Evolutionary conservation across 805 yeast species (phyloP).

Genomic region (Lipomyces yamanashiensis): DNA sequence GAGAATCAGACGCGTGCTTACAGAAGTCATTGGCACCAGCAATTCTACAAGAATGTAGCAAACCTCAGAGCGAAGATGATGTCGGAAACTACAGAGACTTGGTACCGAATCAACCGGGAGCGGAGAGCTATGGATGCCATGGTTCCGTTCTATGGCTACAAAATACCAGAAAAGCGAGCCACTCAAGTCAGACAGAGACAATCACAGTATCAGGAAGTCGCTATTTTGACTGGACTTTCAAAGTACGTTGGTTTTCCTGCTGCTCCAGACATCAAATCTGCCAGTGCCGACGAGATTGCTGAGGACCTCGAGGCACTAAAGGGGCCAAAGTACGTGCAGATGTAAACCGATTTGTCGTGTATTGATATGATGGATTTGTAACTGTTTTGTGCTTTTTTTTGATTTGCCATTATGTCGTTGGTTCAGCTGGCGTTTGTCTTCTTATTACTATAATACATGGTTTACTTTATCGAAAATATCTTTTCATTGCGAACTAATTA

Average conservation of each 20-base stretch:
- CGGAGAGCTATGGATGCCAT: conserved; percentile 77
- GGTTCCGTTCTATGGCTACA: conserved; percentile 53
- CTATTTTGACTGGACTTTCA: conserved; percentile 68
- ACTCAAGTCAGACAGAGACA: conserved; percentile 69
- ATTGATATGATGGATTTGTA: background rate
- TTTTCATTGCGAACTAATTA: background rate
- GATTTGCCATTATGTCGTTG: background rate
- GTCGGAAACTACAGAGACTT: conserved; percentile 73
- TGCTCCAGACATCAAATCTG: conserved; percentile 69
- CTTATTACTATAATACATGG: background rate
- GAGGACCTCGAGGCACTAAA: conserved; percentile 77
- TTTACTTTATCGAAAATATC: background rate
- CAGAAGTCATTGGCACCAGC: conserved; percentile 79
- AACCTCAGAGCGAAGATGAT: conserved; percentile 71
- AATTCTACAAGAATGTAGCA: conserved; percentile 56
- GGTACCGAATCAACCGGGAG: conserved; percentile 93
- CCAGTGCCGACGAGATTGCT: conserved; percentile 71
- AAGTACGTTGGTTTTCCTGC: conserved; percentile 79
- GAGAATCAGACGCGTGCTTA: conserved; percentile 79
- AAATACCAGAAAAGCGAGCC: conserved; percentile 50
- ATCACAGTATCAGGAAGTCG: conserved; percentile 68
- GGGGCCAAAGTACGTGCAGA: conserved; percentile 1
- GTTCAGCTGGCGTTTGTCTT: conserved; percentile 6
- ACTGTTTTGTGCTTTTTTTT: background rate
- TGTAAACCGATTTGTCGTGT: background rate